phyloP scores from a whole-genome alignment of 225 moss, liverwort and hornwort species.

The Bryoerythrophyllum caledonicum region DNA sequence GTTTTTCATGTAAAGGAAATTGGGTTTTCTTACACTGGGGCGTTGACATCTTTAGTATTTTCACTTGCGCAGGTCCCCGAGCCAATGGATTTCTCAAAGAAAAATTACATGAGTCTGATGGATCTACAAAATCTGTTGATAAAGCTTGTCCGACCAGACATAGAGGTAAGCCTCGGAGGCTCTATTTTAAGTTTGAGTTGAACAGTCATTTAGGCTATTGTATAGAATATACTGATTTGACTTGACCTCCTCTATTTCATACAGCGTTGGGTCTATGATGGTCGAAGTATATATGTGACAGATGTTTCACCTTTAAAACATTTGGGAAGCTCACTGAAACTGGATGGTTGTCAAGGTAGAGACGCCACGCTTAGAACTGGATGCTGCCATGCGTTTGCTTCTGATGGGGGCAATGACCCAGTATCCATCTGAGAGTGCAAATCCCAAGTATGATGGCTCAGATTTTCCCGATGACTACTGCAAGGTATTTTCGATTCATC shows the following conservation, averaged over 20 bases:
- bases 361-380: conserved; percentile 51
- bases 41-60: conserved; percentile 6
- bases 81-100: conserved; percentile 76
- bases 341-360: conserved; percentile 49
- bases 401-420: conserved; percentile 84
- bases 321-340: conserved; percentile 19
- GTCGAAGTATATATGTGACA: neutral
- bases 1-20: neutral
- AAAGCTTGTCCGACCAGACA: conserved; percentile 76
- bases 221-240: neutral
- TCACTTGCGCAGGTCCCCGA: conserved; percentile 47
- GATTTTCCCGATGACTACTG: conserved; percentile 81
- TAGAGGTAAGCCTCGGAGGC: conserved; percentile 44
- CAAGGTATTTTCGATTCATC: conserved; percentile 50
- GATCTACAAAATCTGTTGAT: conserved; percentile 81
- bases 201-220: neutral
- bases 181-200: neutral
- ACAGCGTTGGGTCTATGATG: neutral
- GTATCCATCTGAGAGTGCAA: conserved; percentile 74
- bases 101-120: conserved; percentile 73
- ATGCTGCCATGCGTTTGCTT: conserved; percentile 65
- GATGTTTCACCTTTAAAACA: neutral
- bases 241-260: conserved; percentile 7
- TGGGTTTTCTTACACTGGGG: neutral
- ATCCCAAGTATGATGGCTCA: conserved; percentile 60